Percentiles rank a stretch among this genome's conserved stretches.
These are phyloP conservation scores for Leccinum pellstonianum DNA, from an alignment of 768 basidiomycete genomes.

Conservation along the genomic window DNA sequence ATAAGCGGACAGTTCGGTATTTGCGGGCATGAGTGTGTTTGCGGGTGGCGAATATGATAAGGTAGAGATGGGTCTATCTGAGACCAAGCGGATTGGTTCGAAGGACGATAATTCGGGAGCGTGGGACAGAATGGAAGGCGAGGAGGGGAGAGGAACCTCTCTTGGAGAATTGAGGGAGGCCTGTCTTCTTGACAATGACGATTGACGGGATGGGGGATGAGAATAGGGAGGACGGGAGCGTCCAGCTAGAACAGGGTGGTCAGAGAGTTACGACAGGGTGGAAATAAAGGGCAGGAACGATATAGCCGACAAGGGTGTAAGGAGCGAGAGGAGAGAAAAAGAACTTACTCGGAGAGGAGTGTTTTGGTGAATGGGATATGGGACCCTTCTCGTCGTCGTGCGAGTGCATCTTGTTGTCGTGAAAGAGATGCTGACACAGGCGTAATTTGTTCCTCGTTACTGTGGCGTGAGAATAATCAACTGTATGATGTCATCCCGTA, in stretches of 20 bases:
- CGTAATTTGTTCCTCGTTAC: background rate
- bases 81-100: background rate
- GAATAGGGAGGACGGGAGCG: background rate
- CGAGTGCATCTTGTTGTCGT: background rate
- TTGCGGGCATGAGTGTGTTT: background rate
- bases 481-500: background rate
- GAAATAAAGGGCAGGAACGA: background rate
- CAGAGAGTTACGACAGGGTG: background rate
- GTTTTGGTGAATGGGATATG: background rate
- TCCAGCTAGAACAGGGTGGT: background rate
- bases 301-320: background rate
- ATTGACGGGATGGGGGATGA: background rate
- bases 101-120: background rate
- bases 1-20: background rate
- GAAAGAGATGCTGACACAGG: background rate
- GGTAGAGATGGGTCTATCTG: background rate
- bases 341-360: background rate
- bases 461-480: slow-evolving; percentile 11
- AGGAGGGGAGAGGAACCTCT: background rate
- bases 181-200: background rate
- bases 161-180: background rate
- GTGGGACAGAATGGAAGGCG: background rate
- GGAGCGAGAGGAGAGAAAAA: background rate
- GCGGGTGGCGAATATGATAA: background rate
- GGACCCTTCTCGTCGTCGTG: background rate